Base-by-base conservation (phyloP, 371 early-diverging fungal species). In the Catenaria anguillulae region DNA sequence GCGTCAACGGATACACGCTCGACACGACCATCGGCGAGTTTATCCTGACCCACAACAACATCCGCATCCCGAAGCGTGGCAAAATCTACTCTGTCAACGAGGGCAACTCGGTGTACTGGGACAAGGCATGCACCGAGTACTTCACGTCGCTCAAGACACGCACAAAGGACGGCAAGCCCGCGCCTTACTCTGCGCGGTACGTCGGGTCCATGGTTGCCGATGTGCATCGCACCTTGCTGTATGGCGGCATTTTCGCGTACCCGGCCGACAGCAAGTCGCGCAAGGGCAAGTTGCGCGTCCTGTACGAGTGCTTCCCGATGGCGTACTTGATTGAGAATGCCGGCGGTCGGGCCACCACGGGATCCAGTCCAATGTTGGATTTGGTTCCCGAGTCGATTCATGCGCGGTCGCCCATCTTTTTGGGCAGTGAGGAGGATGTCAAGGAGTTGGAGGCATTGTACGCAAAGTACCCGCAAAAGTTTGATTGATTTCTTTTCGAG, bases 251-350 rank as follows among this genome's bases (percentile, higher is more conserved):
- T 36, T 80, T 80, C 67, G 65, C 76, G 70, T 80, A 80, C 69
- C 80, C 80, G 42, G 83, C 85, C 64, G 92, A 91, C 68, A 76
- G 79, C 63, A 91, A 91, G 73, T 88, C 89, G 58, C 85, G 84
- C 77, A 80, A 82, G 36, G 96, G 91, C 68, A 97, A 97, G 75
- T 88, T 97, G 63, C 82, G 96, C 66, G 81, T 95, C 52, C 79
- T 97, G 35, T 97, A 97, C 75, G 97, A 97, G 79, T 89, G 93
- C 65, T 97, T 95, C 83, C 97, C 97, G 26, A 97, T 97, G 97
- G 84, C 96, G 4, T 84, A 84, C 65, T 72, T 97, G 63, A 77
- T 91, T 54, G 97, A 97, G 73, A 89, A 92, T 68, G 95, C 95
- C 15, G 97, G 97, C 59, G 97, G 97, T 56, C 86, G 84, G 67